Percentiles rank a stretch among this genome's conserved stretches.
These are phyloP conservation scores for Physcia stellaris DNA, from an alignment of 495 filamentous ascomycete species.

Conservation along the genomic window DNA sequence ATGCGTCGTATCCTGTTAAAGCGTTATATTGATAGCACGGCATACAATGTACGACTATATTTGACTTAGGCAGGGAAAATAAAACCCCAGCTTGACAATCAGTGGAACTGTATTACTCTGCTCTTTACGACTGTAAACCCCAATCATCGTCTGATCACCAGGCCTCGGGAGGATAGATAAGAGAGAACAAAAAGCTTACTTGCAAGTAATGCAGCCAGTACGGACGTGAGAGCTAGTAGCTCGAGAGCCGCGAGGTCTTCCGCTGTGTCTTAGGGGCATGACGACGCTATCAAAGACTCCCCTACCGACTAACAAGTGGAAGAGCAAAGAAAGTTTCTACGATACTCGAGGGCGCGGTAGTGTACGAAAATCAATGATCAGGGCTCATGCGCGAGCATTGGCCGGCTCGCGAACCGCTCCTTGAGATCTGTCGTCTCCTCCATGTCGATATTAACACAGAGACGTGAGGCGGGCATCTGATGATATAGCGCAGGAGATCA, in stretches of 20 bases:
- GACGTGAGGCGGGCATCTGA: too few relatives aligned
- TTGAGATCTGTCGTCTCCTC: too few relatives aligned
- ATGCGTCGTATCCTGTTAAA: conserved; percentile 34
- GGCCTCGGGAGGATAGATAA: neutral
- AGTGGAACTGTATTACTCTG: neutral
- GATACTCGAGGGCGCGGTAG: too few relatives aligned
- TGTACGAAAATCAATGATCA: too few relatives aligned
- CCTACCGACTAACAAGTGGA: too few relatives aligned
- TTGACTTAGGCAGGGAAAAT: neutral
- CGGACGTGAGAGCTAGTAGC: conserved; percentile 21
- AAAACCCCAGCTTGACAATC: neutral
- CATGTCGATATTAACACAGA: too few relatives aligned
- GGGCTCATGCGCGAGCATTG: too few relatives aligned
- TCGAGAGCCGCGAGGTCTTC: neutral
- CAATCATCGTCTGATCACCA: conserved; percentile 3
- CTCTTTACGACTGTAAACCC: neutral
- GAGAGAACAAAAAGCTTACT: conserved; percentile 24
- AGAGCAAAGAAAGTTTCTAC: too few relatives aligned
- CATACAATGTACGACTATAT: neutral
- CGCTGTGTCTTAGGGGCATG: too few relatives aligned
- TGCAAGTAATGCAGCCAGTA: conserved; percentile 41
- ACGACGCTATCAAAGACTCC: too few relatives aligned
- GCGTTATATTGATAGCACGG: neutral
- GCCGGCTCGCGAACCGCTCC: too few relatives aligned
- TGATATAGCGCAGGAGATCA: too few relatives aligned